Conservation (phyloP, 2,329 filamentous ascomycete genomes). For the Rasamsonia emersonii region DNA sequence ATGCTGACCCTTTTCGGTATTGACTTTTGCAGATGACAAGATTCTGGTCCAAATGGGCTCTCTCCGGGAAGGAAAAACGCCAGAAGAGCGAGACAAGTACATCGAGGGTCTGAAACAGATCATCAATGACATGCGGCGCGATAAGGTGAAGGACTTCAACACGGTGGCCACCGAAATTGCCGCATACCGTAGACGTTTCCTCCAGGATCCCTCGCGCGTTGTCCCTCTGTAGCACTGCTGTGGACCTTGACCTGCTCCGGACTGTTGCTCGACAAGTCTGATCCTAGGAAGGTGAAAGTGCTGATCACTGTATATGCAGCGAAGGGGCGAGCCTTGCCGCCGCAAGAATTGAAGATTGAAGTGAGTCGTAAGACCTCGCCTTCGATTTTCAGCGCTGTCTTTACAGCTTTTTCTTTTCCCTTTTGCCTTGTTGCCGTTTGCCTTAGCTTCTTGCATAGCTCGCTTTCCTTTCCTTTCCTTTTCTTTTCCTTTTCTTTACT, state of each 20-base stretch:
- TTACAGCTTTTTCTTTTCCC: constrained; percentile 12
- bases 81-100: constrained; percentile 37
- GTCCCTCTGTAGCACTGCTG: constrained; percentile 33
- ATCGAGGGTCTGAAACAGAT: constrained; percentile 39
- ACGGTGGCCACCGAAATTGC: constrained; percentile 42
- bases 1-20: too few species aligned
- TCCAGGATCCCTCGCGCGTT: constrained; percentile 38
- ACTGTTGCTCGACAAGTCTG: background rate
- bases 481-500: constrained; percentile 5
- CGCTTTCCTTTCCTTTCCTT: constrained; percentile 5
- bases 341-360: background rate
- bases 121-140: constrained; percentile 41
- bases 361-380: background rate
- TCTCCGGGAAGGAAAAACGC: constrained; percentile 36
- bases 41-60: constrained; percentile 43
- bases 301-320: constrained; percentile 1
- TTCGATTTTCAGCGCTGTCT: constrained; percentile 4
- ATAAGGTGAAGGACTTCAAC: constrained; percentile 43
- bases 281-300: too few species aligned
- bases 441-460: constrained; percentile 7
- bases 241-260: constrained; percentile 6
- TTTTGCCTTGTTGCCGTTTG: constrained; percentile 5
- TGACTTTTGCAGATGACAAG: constrained; percentile 37
- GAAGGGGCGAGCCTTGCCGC: constrained; percentile 1
- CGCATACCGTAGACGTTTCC: constrained; percentile 43